phyloP scores from a whole-genome alignment of 805 yeast genomes.

The Metschnikowia henanensis region DNA sequence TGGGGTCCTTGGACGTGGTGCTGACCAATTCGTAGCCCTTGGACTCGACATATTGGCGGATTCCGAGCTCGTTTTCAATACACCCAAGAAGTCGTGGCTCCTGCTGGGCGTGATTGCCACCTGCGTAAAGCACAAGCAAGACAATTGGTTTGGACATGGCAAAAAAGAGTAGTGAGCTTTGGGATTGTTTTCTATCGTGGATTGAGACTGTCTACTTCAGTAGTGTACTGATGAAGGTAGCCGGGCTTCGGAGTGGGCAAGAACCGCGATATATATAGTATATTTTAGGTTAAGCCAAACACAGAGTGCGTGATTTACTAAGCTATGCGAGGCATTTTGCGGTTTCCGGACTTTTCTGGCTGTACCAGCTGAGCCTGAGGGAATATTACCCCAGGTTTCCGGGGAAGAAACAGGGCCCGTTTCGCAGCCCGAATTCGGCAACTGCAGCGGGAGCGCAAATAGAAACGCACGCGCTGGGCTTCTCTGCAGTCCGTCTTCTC shows the following conservation, averaged over 20 bases:
- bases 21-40: slow-evolving; percentile 67
- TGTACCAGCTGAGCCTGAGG: not conserved
- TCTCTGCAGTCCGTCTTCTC: not conserved
- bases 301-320: no score
- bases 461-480: not conserved
- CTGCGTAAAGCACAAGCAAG: slow-evolving; percentile 58
- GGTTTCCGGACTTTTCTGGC: not conserved
- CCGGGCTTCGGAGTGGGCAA: no score
- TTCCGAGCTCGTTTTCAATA: slow-evolving; percentile 74
- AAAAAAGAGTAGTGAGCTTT: no score
- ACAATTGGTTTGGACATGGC: slow-evolving; percentile 36
- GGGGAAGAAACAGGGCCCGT: not conserved
- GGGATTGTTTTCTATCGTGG: no score
- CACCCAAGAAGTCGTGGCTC: slow-evolving; percentile 66
- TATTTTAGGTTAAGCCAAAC: no score
- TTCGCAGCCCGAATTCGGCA: slow-evolving; percentile 9
- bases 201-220: no score
- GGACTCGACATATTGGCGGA: slow-evolving; percentile 59
- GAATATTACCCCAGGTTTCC: slow-evolving; percentile 2
- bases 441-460: slow-evolving; percentile 3
- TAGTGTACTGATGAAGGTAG: no score
- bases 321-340: not conserved
- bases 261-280: no score
- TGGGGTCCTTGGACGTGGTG: slow-evolving; percentile 68
- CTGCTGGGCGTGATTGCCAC: slow-evolving; percentile 57